Evolutionary conservation across 306 rosid species (phyloP).

Genomic region (Styphnolobium japonicum): DNA sequence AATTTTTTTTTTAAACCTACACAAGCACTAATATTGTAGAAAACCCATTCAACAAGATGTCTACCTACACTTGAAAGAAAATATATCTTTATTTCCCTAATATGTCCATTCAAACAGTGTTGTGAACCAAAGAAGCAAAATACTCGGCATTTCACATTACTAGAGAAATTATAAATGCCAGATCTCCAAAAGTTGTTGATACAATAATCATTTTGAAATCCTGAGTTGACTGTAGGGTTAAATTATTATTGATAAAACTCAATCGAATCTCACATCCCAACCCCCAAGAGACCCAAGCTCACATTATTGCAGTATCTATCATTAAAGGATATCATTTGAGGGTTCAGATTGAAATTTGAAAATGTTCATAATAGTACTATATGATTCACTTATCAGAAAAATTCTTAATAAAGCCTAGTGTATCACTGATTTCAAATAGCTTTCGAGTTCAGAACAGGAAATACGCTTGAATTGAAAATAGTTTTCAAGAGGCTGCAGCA

Average conservation of each 20-base stretch:
- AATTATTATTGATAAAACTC: not conserved
- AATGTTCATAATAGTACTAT: not conserved
- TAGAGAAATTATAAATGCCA: not conserved
- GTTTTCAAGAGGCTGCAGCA: not conserved
- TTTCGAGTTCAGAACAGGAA: not conserved
- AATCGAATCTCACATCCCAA: not conserved
- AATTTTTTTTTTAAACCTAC: not conserved
- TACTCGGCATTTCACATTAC: not conserved
- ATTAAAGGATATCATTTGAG: not conserved
- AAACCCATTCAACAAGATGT: not conserved
- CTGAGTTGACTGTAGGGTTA: not conserved
- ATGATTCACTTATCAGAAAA: not conserved
- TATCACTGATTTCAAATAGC: not conserved
- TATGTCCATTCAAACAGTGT: not conserved
- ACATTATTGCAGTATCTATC: not conserved
- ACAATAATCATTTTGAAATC: not conserved
- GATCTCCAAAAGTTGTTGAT: not conserved
- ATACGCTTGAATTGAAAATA: not conserved
- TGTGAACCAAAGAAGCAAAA: constrained; percentile 7
- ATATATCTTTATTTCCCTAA: not conserved
- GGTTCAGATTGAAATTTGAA: not conserved
- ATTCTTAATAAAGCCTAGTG: not conserved
- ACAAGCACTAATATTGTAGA: not conserved
- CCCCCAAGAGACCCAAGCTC: not conserved
- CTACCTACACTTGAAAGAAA: not conserved